A percentile compares a stretch with the other conserved stretches of the same genome.
Conservation (phyloP, 352 stramenopile genomes). For the Plasmopara muralis region DNA sequence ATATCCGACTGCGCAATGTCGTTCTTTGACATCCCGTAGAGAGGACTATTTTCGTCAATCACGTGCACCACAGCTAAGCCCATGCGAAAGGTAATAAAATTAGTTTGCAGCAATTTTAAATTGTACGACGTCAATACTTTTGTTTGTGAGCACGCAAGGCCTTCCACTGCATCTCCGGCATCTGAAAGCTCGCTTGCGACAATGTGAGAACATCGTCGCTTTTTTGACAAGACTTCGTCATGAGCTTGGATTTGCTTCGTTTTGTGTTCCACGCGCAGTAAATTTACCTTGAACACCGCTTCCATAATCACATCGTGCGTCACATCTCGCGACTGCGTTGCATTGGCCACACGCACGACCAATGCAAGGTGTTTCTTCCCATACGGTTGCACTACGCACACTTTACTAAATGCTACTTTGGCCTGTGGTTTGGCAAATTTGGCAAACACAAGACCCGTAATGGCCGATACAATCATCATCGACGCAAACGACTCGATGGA, state of each 20-base stretch:
- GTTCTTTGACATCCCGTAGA: constrained; percentile 52
- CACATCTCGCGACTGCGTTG: constrained; percentile 70
- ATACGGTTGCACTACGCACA: constrained; percentile 72
- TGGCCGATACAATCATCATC: constrained; percentile 73
- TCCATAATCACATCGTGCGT: constrained; percentile 84
- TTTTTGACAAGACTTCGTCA: constrained; percentile 16
- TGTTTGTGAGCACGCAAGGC: constrained; percentile 17
- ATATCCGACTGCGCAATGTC: constrained; percentile 63
- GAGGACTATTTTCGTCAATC: constrained; percentile 59
- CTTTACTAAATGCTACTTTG: constrained; percentile 75
- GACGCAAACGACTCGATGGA: constrained; percentile 72
- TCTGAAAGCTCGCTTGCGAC: constrained; percentile 3
- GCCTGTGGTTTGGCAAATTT: constrained; percentile 77
- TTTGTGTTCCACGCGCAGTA: constrained; percentile 67
- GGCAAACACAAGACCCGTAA: constrained; percentile 77
- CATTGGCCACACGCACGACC: constrained; percentile 74
- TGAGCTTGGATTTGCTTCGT: constrained; percentile 31
- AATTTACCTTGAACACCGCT: constrained; percentile 67
- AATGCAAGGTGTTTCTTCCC: constrained; percentile 65
- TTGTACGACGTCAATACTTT: constrained; percentile 71
- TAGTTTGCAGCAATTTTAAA: constrained; percentile 70
- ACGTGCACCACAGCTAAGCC: constrained; percentile 72
- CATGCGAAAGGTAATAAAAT: constrained; percentile 85
- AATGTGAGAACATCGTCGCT: constrained; percentile 9
- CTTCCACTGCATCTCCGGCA: constrained; percentile 14